These are phyloP conservation scores for Kokia cookei DNA, from an alignment of 441 rosid species.

Conservation along the genomic window DNA sequence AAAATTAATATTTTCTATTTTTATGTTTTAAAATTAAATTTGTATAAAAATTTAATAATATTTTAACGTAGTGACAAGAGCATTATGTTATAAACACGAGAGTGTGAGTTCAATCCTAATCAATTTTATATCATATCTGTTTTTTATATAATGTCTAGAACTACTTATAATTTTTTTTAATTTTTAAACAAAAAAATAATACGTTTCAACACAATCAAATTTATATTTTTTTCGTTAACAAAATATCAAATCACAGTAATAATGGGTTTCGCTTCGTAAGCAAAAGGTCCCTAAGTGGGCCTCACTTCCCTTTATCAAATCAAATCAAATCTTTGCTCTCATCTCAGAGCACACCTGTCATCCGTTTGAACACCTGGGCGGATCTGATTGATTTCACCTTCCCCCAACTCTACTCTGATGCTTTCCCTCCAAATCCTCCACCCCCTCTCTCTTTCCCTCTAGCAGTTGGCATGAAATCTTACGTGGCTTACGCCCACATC, in stretches of 20 bases:
- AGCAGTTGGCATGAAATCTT: neutral
- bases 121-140: too few species aligned
- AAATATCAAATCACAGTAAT: too few species aligned
- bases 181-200: accelerated
- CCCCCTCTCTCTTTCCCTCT: neutral
- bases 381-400: neutral
- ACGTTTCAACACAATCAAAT: accelerated
- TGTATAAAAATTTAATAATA: too few species aligned
- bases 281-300: too few species aligned
- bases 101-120: too few species aligned
- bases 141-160: too few species aligned
- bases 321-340: neutral
- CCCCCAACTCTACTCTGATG: neutral
- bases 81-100: too few species aligned
- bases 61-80: too few species aligned
- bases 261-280: too few species aligned
- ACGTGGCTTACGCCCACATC: neutral
- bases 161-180: accelerated
- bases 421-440: neutral
- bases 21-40: too few species aligned
- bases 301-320: neutral
- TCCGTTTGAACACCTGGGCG: neutral
- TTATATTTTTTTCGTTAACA: too few species aligned
- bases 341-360: neutral
- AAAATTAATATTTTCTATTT: too few species aligned